phyloP scores from a whole-genome alignment of 2,329 filamentous ascomycete species.

The Phialophora verrucosa region DNA sequence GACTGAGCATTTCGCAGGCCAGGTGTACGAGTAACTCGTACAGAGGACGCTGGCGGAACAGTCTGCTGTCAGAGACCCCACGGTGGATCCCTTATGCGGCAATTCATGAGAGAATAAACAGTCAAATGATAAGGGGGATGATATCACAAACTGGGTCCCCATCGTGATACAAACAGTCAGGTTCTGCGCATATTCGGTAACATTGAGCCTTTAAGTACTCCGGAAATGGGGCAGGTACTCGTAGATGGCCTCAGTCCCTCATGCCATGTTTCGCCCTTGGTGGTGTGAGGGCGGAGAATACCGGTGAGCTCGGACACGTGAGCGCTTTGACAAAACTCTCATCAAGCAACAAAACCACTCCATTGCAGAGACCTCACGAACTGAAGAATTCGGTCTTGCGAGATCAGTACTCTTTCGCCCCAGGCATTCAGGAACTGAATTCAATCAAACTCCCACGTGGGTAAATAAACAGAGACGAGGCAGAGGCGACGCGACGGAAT shows the following conservation, averaged over 20 bases:
- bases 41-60: background rate
- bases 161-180: background rate
- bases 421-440: constrained; percentile 16
- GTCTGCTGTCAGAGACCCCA: background rate
- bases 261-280: constrained; percentile 6
- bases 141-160: constrained; percentile 3
- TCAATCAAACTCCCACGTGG: constrained; percentile 7
- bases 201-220: background rate
- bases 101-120: constrained; percentile 7
- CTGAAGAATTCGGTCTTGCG: background rate
- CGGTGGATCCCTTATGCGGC: constrained; percentile 5
- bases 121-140: constrained; percentile 12
- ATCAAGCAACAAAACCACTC: background rate
- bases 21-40: background rate
- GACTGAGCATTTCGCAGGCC: background rate
- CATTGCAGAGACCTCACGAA: background rate
- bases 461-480: background rate
- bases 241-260: background rate
- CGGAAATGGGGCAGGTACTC: background rate
- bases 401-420: background rate
- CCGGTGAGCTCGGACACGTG: constrained; percentile 22
- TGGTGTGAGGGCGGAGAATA: constrained; percentile 26
- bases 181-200: background rate
- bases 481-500: background rate
- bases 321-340: background rate